Percentiles rank a stretch among this genome's conserved stretches.
These are phyloP conservation scores for Chenopodium suecicum DNA, from an alignment of 148 eudicot species.

Conservation along the genomic window DNA sequence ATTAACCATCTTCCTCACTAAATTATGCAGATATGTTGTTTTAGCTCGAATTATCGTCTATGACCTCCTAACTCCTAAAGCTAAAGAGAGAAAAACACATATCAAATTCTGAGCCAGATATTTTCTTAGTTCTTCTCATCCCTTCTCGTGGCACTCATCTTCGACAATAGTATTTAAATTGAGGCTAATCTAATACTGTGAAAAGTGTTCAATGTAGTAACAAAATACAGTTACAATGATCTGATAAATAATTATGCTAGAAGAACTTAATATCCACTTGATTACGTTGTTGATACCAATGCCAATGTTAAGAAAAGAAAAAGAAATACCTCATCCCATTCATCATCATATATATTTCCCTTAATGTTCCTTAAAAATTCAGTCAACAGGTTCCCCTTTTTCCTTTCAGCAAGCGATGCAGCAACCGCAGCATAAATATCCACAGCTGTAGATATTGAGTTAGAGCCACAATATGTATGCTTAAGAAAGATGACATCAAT, in stretches of 20 bases:
- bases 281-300: background rate
- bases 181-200: background rate
- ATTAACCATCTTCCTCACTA: too few species aligned
- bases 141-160: background rate
- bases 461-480: conserved; percentile 20
- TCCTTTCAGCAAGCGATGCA: conserved; percentile 97
- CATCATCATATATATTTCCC: conserved; percentile 88
- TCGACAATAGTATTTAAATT: background rate
- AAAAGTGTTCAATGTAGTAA: background rate
- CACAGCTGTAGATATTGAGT: conserved; percentile 56
- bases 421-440: conserved; percentile 99
- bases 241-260: background rate
- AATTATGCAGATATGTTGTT: background rate
- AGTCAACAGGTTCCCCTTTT: conserved; percentile 81
- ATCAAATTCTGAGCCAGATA: background rate
- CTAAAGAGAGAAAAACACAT: background rate
- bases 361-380: conserved; percentile 90
- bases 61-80: background rate
- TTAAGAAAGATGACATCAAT: background rate
- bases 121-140: background rate
- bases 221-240: background rate
- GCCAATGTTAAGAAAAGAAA: background rate
- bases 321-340: conserved; percentile 85
- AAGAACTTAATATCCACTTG: background rate
- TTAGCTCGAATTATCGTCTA: background rate